phyloP scores from a whole-genome alignment of 139 green algal genomes.

The Chlorella vulgaris region DNA sequence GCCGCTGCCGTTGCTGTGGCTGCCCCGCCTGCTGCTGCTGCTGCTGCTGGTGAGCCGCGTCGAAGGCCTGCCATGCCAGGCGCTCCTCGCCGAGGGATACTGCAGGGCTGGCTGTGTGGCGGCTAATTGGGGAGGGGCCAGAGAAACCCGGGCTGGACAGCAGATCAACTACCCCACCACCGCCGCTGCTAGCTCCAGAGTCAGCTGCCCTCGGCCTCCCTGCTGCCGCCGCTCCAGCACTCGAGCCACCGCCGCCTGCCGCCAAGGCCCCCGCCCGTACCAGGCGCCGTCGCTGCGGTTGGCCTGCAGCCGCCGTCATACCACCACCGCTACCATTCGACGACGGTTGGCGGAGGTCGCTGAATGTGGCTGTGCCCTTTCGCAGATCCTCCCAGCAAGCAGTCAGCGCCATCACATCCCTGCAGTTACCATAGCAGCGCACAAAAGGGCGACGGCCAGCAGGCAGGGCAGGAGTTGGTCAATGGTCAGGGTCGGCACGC shows the following conservation, averaged over 20 bases:
- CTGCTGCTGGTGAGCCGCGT: not conserved
- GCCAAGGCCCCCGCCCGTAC: not conserved
- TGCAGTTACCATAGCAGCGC: too few species aligned
- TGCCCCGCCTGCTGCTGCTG: not conserved
- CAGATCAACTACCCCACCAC: not conserved
- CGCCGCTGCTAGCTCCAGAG: not conserved
- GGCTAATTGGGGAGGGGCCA: too few species aligned
- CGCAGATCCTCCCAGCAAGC: too few species aligned
- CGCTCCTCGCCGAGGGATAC: not conserved
- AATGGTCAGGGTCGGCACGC: too few species aligned
- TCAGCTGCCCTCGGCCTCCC: too few species aligned
- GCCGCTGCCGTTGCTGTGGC: not conserved
- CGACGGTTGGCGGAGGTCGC: too few species aligned
- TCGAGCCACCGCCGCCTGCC: not conserved
- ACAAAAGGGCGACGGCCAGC: too few species aligned
- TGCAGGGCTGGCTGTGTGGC: too few species aligned
- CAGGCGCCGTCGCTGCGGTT: constrained; percentile 9
- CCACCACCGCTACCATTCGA: too few species aligned
- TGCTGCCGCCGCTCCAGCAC: not conserved
- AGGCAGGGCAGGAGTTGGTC: too few species aligned
- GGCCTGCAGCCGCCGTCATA: not conserved
- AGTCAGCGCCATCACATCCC: too few species aligned
- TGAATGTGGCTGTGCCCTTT: not conserved
- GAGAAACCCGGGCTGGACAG: constrained; percentile 11
- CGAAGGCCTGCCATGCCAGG: not conserved